A percentile compares a stretch with the other conserved stretches of the same genome.
Conservation (phyloP, 805 yeast species). For the Metschnikowia noctiluminum region DNA sequence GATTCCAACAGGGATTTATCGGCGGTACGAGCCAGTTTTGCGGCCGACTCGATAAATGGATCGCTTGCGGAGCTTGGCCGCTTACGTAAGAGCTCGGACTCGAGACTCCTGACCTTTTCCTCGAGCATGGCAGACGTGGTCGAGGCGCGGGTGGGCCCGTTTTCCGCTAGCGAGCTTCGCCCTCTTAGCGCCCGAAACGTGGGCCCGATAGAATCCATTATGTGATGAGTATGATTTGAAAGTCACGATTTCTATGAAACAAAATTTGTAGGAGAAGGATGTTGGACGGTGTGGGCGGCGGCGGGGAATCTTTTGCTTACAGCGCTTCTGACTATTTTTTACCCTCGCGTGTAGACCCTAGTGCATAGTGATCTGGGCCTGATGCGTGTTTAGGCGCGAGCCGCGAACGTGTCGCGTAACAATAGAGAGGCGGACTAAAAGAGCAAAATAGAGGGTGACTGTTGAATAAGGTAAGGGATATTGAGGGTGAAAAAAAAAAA, state of each 20-base stretch:
- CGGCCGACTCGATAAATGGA: conserved; percentile 27
- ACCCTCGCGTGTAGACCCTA: background rate
- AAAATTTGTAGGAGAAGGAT: background rate
- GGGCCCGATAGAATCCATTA: conserved; percentile 18
- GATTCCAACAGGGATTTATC: background rate
- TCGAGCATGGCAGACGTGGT: conserved; percentile 5
- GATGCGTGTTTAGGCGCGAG: conserved; percentile 5
- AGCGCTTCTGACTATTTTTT: no score
- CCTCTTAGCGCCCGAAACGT: conserved; percentile 24
- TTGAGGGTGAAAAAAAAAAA: no score
- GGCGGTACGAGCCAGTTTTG: conserved; percentile 11
- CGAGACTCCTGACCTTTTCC: conserved; percentile 5
- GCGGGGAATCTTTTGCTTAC: no score
- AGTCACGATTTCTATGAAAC: no score
- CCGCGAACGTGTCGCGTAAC: conserved; percentile 6
- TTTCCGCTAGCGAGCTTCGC: conserved; percentile 22
- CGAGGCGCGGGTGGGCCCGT: conserved; percentile 10
- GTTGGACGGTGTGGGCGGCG: conserved; percentile 2
- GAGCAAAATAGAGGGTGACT: no score
- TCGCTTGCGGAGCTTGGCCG: conserved; percentile 22
- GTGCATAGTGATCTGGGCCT: background rate
- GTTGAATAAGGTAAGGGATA: no score
- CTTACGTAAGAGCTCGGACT: conserved; percentile 10
- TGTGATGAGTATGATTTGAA: background rate
- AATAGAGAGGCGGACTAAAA: no score